Evolutionary conservation across 768 basidiomycete species (phyloP).

Genomic region (Atractiella rhizophila): DNA sequence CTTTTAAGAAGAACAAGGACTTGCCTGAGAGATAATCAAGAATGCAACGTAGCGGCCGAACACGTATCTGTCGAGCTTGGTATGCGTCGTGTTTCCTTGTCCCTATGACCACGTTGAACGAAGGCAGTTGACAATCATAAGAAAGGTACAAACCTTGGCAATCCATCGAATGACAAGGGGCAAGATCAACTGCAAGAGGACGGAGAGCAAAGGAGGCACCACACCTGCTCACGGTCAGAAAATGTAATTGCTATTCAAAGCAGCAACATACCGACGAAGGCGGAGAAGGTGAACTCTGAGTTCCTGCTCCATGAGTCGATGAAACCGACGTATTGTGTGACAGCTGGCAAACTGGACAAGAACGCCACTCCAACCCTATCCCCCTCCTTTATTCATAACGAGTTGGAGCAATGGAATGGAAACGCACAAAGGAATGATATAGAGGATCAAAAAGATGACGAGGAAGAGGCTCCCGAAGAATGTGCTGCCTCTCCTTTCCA

Average conservation of each 20-base stretch:
- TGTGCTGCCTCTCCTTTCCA: conserved; percentile 39
- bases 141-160: neutral
- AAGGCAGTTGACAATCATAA: neutral
- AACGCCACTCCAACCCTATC: neutral
- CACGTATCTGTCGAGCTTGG: conserved; percentile 46
- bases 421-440: conserved; percentile 70
- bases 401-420: conserved; percentile 84
- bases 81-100: conserved; percentile 15
- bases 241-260: neutral
- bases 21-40: conserved; percentile 55
- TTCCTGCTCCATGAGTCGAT: conserved; percentile 41
- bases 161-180: conserved; percentile 77
- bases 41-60: conserved; percentile 81
- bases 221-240: no score
- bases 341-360: conserved; percentile 26
- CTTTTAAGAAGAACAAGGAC: neutral
- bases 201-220: conserved; percentile 64
- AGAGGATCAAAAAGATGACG: conserved; percentile 61
- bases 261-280: conserved; percentile 41
- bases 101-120: conserved; percentile 8
- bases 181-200: conserved; percentile 46
- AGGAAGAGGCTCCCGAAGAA: conserved; percentile 56
- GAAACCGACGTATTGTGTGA: conserved; percentile 43
- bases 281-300: conserved; percentile 43
- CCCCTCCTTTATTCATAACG: conserved; percentile 19